phyloP scores from a whole-genome alignment of 1,139 yeast genomes.

The Scheffersomyces parashehatae region DNA sequence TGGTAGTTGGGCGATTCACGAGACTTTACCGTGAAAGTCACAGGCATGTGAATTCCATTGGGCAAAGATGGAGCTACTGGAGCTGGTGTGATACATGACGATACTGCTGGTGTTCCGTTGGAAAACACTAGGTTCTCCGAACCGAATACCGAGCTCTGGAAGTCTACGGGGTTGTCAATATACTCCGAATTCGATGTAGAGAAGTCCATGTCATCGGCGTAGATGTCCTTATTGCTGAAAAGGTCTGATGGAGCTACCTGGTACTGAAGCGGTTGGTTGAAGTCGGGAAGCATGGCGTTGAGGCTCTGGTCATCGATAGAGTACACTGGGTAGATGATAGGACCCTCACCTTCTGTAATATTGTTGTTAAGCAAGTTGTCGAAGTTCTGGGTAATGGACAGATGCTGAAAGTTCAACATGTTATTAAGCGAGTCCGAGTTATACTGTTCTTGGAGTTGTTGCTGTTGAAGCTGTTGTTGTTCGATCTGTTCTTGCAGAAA shows the following conservation, averaged over 20 bases:
- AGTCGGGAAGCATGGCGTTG: background rate
- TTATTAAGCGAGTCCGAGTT: background rate
- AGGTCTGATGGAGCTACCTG: background rate
- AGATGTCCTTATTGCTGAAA: background rate
- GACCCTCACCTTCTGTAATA: slow-evolving; percentile 19
- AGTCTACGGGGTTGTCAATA: background rate
- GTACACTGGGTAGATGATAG: slow-evolving; percentile 44
- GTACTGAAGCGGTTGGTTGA: background rate
- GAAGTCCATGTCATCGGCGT: background rate
- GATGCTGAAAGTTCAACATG: slow-evolving; percentile 4
- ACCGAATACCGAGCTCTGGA: background rate
- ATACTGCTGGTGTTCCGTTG: background rate
- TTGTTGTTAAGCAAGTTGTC: slow-evolving; percentile 24
- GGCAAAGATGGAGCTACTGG: slow-evolving; percentile 14
- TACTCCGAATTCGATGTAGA: background rate
- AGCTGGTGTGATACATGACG: background rate
- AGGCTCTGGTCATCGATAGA: slow-evolving; percentile 17
- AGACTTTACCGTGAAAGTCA: slow-evolving; percentile 14
- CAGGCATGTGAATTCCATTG: slow-evolving; percentile 13
- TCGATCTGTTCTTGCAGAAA: background rate
- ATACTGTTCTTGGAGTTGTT: slow-evolving; percentile 2
- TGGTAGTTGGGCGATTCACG: slow-evolving; percentile 13
- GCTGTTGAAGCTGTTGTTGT: too few species aligned
- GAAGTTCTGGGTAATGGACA: slow-evolving; percentile 26
- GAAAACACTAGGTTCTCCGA: background rate